Percentiles rank a stretch among this genome's conserved stretches.
These are phyloP conservation scores for Ambrosiella beaveri DNA, from an alignment of 2,329 filamentous ascomycete species.

Conservation along the genomic window DNA sequence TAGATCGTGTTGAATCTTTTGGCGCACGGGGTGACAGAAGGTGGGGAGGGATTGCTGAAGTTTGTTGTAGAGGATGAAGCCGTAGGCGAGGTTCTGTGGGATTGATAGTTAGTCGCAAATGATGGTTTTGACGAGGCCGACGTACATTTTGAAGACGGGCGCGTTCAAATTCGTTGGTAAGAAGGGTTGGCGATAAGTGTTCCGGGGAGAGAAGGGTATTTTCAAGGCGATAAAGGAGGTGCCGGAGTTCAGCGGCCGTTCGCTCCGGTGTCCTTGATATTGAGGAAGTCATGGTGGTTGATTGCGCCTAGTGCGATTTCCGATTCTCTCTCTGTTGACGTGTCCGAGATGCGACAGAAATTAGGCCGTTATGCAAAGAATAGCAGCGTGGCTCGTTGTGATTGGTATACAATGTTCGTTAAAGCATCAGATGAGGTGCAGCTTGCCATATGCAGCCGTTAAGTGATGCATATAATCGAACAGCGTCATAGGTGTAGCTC, in stretches of 20 bases:
- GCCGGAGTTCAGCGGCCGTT: conserved; percentile 35
- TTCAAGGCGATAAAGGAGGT: conserved; percentile 49
- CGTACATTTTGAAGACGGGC: conserved; percentile 7
- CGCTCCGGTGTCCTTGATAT: conserved; percentile 3
- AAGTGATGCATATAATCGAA: not conserved
- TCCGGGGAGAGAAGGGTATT: conserved; percentile 45
- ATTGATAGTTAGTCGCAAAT: not conserved
- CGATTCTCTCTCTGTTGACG: no score
- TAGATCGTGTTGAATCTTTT: not conserved
- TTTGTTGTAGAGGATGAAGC: not conserved
- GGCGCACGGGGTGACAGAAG: not conserved
- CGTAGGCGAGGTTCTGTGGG: conserved; percentile 4
- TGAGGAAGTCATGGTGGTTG: not conserved
- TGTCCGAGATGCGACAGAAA: no score
- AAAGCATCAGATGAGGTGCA: no score
- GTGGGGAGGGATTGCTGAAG: not conserved
- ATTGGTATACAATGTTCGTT: no score
- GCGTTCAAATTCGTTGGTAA: conserved; percentile 11
- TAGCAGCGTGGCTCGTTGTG: no score
- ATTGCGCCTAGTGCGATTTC: not conserved
- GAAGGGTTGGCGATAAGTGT: conserved; percentile 29
- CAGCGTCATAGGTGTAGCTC: not conserved
- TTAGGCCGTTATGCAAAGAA: no score
- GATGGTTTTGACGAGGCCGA: not conserved
- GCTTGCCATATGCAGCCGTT: not conserved